Evolutionary conservation across 78 protist genomes (phyloP), one percentile per base, ranked within the genome.

Genomic region (Protostelium mycophagum): DNA sequence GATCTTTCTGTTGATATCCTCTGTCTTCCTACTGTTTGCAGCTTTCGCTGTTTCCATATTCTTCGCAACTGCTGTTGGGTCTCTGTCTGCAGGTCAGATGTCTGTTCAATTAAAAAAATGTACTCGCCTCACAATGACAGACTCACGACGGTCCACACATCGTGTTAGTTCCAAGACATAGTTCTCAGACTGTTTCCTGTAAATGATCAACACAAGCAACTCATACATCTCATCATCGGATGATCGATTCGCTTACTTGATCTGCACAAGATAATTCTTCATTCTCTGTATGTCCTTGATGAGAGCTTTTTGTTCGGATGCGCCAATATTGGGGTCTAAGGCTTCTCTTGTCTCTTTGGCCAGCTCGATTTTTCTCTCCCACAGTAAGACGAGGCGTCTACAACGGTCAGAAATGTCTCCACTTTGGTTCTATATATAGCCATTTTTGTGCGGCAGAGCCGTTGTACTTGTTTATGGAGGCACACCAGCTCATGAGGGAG

Each of bases 351-450:
- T 95, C 93, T 95, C 97, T 29, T 63, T 83, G 51, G 87, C 91
- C 51, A 95, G 90, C 83, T 91, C 88, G 29, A 95, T 95, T 90
- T 95, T 95, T 85, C 87, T 34, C 38, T 93, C 91, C 95, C 95
- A 90, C 85, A 31, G 10, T 5, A 51, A 25, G 31, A 51, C 16
- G 31, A 51, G 16, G 5, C 73, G 73, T 51, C 73, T 51, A 16
- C 73, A 51, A 25, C 31, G 16, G 16, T 25, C 5, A 25, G 73
- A 51, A 16, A 51, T 51, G 73, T 25, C 16, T 25, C 16, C 16
- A 51, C n/a, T n/a, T n/a, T n/a, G n/a, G n/a, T n/a, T n/a, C n/a
- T n/a, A n/a, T n/a, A n/a, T n/a, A n/a, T n/a, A n/a, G n/a, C n/a
- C n/a, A n/a, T n/a, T n/a, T n/a, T n/a, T n/a, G n/a, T n/a, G n/a